Evolutionary conservation across 345 rosid species (phyloP).

Genomic region (Diplotaxis tenuifolia): DNA sequence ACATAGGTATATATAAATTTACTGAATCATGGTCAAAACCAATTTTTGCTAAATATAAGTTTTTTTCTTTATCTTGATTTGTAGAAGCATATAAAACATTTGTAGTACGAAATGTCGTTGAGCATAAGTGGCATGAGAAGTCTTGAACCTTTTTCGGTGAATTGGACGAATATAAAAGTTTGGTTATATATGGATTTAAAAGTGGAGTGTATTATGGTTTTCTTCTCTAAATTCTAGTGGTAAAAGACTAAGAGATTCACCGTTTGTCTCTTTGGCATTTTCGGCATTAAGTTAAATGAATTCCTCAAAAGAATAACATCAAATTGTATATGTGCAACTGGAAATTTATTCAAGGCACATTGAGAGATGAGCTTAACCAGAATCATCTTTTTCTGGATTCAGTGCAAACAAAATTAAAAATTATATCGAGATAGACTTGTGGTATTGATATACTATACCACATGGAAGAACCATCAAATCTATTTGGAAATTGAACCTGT

Average conservation of each 20-base stretch:
- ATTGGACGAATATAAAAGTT: neutral
- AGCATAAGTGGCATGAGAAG: neutral
- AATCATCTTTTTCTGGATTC: constrained; percentile 1
- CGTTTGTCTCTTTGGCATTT: neutral
- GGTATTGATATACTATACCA: neutral
- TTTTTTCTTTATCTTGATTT: neutral
- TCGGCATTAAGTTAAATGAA: neutral
- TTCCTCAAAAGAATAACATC: neutral
- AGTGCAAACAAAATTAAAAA: neutral
- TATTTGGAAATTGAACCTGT: constrained; percentile 10
- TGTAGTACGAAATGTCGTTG: neutral
- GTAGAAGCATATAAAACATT: neutral
- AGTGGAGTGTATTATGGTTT: neutral
- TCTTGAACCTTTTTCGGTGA: neutral
- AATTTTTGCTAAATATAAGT: neutral
- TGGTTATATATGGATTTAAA: neutral
- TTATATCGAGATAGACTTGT: neutral
- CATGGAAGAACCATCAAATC: constrained; percentile 16
- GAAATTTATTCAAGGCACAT: neutral
- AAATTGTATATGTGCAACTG: neutral
- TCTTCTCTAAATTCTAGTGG: neutral
- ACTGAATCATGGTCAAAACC: neutral
- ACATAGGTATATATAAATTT: neutral
- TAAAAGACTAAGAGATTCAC: neutral
- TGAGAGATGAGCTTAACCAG: neutral